Evolutionary conservation across 2,329 filamentous ascomycete genomes (phyloP).

Genomic region (Metarhizium robertsii): DNA sequence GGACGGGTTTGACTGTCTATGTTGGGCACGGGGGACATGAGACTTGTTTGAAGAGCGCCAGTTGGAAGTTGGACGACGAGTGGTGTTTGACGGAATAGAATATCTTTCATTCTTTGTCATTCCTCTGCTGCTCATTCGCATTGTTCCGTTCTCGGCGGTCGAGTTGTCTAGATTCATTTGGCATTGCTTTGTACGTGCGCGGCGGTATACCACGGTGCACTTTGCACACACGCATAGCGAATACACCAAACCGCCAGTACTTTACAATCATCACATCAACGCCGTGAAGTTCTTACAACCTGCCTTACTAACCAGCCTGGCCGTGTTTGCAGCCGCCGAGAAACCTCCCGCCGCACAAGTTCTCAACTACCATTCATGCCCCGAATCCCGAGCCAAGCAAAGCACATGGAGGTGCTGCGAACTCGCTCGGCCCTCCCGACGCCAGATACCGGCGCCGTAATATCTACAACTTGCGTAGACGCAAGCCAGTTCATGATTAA

Average conservation of each 20-base stretch:
- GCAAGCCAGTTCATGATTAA: neutral
- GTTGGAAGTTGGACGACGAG: neutral
- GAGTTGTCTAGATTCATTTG: no score
- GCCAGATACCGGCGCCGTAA: neutral
- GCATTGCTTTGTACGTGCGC: no score
- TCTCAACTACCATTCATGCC: neutral
- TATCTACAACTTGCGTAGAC: neutral
- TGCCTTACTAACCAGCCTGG: neutral
- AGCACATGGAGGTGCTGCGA: neutral
- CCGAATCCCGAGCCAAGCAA: neutral
- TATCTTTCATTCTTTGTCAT: no score
- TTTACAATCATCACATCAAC: neutral
- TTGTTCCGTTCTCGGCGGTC: no score
- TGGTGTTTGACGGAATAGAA: no score
- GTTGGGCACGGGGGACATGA: neutral
- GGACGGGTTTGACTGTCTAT: neutral
- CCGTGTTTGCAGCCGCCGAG: neutral
- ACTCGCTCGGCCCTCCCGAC: neutral
- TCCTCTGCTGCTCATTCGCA: no score
- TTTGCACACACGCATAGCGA: no score
- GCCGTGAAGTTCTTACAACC: neutral
- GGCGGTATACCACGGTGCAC: no score
- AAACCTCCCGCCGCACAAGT: neutral
- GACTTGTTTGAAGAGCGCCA: neutral
- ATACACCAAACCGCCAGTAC: no score